Evolutionary conservation across 495 filamentous ascomycete species (phyloP).

Genomic region (Trichoderma virens): DNA sequence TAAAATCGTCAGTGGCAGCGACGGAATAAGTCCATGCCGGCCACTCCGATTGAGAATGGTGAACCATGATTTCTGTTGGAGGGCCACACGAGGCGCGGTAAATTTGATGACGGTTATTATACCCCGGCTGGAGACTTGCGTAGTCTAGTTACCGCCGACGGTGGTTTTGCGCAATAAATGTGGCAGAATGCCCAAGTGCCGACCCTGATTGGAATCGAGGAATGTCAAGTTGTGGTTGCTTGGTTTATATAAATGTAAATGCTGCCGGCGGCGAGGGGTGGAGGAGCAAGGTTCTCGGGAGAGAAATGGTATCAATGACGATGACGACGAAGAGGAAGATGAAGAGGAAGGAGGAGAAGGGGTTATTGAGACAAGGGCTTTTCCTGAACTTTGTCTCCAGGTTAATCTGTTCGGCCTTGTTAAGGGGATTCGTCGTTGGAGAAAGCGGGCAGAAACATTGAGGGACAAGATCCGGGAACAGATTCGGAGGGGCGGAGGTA

Average conservation of each 20-base stretch:
- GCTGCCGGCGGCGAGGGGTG: not conserved
- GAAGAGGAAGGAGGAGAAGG: not conserved
- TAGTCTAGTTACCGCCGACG: not conserved
- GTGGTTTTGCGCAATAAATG: not conserved
- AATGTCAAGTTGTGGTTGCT: not conserved
- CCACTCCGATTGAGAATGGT: conserved; percentile 5
- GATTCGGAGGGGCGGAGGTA: conserved; percentile 5
- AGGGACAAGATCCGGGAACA: conserved; percentile 2
- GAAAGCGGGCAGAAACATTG: conserved; percentile 5
- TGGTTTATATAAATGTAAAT: not conserved
- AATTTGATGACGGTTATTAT: not conserved
- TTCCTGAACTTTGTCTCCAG: not conserved
- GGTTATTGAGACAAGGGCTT: not conserved
- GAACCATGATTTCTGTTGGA: not conserved
- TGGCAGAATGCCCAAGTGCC: not conserved
- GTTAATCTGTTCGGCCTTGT: not conserved
- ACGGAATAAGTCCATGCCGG: conserved; percentile 4
- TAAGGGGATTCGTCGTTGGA: not conserved
- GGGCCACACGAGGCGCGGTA: not conserved
- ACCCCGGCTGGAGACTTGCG: not conserved
- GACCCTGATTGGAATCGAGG: not conserved
- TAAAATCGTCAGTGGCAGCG: not conserved
- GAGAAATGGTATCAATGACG: not conserved
- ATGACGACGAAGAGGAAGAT: not conserved
- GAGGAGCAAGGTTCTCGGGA: not conserved